Base-by-base conservation (phyloP, 169 alveolate genomes). In the Blepharisma undulans region DNA sequence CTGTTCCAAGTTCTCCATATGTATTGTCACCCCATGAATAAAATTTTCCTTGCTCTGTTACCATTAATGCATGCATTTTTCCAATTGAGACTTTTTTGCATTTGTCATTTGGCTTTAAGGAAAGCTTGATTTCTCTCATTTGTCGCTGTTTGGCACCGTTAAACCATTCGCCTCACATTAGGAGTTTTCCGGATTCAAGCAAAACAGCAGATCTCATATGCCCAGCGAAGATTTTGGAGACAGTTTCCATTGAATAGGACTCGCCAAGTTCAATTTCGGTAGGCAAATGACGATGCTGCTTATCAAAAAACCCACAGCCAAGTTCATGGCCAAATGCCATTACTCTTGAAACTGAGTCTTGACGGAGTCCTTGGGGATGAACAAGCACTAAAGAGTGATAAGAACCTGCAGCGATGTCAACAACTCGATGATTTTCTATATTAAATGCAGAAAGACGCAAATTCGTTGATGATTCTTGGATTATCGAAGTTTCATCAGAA, bases 11-110 rank as follows among this genome's bases (percentile, higher is more conserved):
- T 76, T 88, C 92, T 76, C 92, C 92, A 59, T 88, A 88, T 30
- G 92, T 88, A 76, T 72, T 76, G 25, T 88, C 92, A 10, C 92
- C 92, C 92, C 85, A 76, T 5, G 92, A 88, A 32, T 32, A 88
- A n/a, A 88, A 59, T 36, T 76, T 88, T 33, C 92, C 92, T 36
- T 76, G 27, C 27, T 34, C 25, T 21, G 60, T 88, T 36, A 88
- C 29, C 30, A 76, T 27, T 3, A 88, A 10, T 2, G 87, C 85
- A 71, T 76, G 87, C 29, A 72, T 25, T 34, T 76, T 33, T 34
- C 92, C 92, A 25, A 88, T 76, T n/a, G 33, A 27, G 77, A 88
- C 59, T 76, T 88, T 88, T 18, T 30, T 34, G 14, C 74, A 88
- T 16, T 27, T 8, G 22, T 76, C 84, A 32, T 84, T 22, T 25